Percentiles rank a stretch among this genome's conserved stretches.
phyloP scores from a whole-genome alignment of 1,139 yeast species.

The Geotrichum bryndzae region DNA sequence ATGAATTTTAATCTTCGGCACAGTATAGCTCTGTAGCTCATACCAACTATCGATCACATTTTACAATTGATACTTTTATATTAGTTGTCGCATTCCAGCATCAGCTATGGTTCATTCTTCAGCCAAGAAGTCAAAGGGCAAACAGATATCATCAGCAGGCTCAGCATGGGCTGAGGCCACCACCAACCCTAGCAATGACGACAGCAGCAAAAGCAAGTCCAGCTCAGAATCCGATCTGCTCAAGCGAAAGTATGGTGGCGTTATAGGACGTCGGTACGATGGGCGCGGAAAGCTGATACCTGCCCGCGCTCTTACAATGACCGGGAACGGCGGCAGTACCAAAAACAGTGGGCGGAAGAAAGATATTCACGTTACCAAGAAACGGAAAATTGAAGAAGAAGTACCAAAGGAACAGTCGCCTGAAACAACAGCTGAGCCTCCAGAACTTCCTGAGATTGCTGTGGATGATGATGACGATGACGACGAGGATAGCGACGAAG shows the following conservation, averaged over 20 bases:
- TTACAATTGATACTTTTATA: not conserved
- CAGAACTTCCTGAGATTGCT: conserved; percentile 33
- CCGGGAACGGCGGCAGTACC: not conserved
- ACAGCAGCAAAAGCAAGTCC: not conserved
- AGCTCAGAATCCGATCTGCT: not conserved
- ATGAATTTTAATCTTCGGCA: not conserved
- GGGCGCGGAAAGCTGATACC: conserved; percentile 15
- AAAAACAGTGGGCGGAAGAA: not conserved
- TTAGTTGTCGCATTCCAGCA: not conserved
- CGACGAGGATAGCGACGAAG: conserved; percentile 44
- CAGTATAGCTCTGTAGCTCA: not conserved
- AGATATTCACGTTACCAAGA: not conserved
- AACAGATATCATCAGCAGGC: not conserved
- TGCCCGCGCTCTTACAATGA: conserved; percentile 1
- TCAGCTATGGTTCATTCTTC: not conserved
- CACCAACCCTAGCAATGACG: not conserved
- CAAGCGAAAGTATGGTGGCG: conserved; percentile 15
- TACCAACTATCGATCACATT: not conserved
- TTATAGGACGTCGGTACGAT: conserved; percentile 15
- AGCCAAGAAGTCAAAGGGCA: not conserved
- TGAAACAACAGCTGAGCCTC: not conserved
- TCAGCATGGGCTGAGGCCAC: conserved; percentile 3
- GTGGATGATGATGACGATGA: conserved; percentile 27
- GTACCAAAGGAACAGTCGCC: not conserved
- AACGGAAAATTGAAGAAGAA: not conserved